Conservation (phyloP, 2,329 filamentous ascomycete genomes). For the Trichoderma simmonsii region DNA sequence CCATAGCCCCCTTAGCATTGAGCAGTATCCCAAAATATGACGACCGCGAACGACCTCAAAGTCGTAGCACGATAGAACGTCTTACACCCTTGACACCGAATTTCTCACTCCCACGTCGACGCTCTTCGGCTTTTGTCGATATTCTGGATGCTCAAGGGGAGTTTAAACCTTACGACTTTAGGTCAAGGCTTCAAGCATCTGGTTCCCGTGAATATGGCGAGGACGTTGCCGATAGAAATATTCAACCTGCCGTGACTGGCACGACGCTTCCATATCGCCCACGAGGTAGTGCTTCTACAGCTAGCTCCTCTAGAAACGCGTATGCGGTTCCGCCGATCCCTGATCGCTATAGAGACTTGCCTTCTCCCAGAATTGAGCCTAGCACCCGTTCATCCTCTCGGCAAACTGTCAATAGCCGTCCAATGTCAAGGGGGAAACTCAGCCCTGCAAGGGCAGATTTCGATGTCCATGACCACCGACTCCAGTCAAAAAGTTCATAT, state of each 20-base stretch:
- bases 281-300: conserved; percentile 12
- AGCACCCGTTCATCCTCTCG: background rate
- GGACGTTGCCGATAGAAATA: conserved; percentile 62
- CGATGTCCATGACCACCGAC: background rate
- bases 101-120: background rate
- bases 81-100: background rate
- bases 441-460: background rate
- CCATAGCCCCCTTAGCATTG: background rate
- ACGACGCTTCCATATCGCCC: background rate
- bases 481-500: background rate
- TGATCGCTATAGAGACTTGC: background rate
- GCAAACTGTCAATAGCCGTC: background rate
- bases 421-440: background rate
- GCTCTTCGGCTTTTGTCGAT: conserved; percentile 39
- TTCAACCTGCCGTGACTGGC: conserved; percentile 25
- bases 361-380: background rate
- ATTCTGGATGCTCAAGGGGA: conserved; percentile 57
- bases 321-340: background rate
- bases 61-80: background rate
- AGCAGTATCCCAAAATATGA: background rate
- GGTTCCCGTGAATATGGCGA: conserved; percentile 59
- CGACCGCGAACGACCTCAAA: background rate
- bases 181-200: conserved; percentile 46
- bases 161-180: conserved; percentile 48
- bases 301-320: background rate